A percentile compares a stretch with the other conserved stretches of the same genome.
Evolutionary conservation across 495 filamentous ascomycete species (phyloP).

Genomic region (Penicillium atrosanguineum): DNA sequence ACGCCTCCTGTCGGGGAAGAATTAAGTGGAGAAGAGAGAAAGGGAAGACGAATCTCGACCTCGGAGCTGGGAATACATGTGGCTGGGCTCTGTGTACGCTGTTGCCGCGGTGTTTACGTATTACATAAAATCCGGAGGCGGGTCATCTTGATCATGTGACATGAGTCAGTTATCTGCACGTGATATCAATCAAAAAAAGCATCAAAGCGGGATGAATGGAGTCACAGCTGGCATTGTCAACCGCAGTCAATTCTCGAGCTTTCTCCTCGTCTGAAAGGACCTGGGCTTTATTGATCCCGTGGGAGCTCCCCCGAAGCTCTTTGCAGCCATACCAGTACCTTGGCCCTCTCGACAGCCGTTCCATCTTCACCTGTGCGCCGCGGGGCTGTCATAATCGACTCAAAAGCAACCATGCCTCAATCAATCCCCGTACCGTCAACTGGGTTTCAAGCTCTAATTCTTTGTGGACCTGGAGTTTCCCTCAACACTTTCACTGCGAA

Average conservation of each 20-base stretch:
- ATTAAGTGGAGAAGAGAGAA: slow-evolving; percentile 26
- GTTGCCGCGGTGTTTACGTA: slow-evolving; percentile 21
- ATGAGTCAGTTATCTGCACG: slow-evolving; percentile 17
- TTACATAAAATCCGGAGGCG: slow-evolving; percentile 16
- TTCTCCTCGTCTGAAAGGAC: not conserved
- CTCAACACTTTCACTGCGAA: slow-evolving; percentile 90
- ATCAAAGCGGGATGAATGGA: slow-evolving; percentile 22
- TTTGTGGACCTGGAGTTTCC: slow-evolving; percentile 80
- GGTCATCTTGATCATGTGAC: not conserved
- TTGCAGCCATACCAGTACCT: not conserved
- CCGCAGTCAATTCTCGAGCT: slow-evolving; percentile 4
- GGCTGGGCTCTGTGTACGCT: slow-evolving; percentile 33
- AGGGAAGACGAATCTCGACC: slow-evolving; percentile 29
- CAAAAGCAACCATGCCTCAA: slow-evolving; percentile 9
- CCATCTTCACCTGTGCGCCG: slow-evolving; percentile 7
- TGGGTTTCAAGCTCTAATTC: slow-evolving; percentile 89
- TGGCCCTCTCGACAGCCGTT: not conserved
- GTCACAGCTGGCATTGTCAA: slow-evolving; percentile 11
- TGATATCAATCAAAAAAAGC: slow-evolving; percentile 18
- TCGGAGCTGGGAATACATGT: slow-evolving; percentile 43
- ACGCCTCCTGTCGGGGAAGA: slow-evolving; percentile 19
- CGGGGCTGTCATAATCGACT: slow-evolving; percentile 3
- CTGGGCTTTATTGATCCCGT: not conserved
- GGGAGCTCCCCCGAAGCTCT: not conserved
- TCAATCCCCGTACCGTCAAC: slow-evolving; percentile 60